Evolutionary conservation across 106 monocot genomes (phyloP).

Genomic region (Apostasia shenzhenica): DNA sequence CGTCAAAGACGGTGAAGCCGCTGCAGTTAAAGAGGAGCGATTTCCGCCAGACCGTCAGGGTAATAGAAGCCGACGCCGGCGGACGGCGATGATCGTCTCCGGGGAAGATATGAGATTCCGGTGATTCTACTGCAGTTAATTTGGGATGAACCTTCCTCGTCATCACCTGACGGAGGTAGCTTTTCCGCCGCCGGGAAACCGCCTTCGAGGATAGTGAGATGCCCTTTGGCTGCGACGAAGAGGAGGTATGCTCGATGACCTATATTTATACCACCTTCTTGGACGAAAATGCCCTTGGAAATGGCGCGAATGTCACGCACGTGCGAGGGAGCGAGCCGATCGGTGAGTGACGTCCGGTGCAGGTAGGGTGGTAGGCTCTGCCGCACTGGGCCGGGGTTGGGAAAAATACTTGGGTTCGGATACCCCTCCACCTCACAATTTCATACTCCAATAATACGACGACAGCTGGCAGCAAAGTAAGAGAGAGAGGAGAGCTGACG

Average conservation of each 20-base stretch:
- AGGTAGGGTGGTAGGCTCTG: no score
- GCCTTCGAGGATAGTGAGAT: background rate
- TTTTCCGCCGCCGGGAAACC: background rate
- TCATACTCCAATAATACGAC: no score
- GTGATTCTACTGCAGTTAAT: background rate
- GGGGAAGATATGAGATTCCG: background rate
- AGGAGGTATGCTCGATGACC: background rate
- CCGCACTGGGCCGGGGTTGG: no score
- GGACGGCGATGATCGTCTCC: background rate
- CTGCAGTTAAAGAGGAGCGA: slow-evolving; percentile 59
- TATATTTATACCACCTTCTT: background rate
- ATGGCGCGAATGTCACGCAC: no score
- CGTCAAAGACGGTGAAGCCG: slow-evolving; percentile 75
- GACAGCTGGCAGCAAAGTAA: no score
- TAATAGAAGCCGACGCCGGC: slow-evolving; percentile 4
- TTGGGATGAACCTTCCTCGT: slow-evolving; percentile 69
- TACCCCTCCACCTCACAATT: no score
- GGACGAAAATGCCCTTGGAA: no score
- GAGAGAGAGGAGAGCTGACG: no score
- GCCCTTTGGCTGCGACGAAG: background rate
- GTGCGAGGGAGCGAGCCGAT: no score
- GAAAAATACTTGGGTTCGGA: no score
- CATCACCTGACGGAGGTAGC: background rate
- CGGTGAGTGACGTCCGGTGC: no score
- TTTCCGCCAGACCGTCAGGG: slow-evolving; percentile 73